Percentiles rank a stretch among this genome's conserved stretches.
phyloP scores from a whole-genome alignment of 768 basidiomycete species.

The Steccherinum ochraceum region DNA sequence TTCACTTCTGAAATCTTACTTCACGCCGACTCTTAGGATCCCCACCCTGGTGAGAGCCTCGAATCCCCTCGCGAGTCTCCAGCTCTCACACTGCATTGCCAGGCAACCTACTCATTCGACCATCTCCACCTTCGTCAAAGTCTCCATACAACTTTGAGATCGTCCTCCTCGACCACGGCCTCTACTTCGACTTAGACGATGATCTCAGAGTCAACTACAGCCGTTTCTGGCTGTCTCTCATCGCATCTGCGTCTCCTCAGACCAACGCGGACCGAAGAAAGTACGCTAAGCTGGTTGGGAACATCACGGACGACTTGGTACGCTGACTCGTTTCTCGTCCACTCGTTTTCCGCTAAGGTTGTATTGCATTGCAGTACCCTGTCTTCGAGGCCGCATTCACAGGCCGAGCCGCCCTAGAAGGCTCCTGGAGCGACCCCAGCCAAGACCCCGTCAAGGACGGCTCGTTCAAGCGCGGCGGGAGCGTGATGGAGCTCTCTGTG shows the following conservation, averaged over 20 bases:
- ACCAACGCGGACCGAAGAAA: constrained; percentile 67
- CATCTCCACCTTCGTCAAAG: constrained; percentile 49
- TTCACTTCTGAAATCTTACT: background rate
- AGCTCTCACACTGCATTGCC: constrained; percentile 3
- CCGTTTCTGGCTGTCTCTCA: constrained; percentile 87
- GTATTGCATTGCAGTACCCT: constrained; percentile 60
- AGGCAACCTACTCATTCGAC: constrained; percentile 91
- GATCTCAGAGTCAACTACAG: constrained; percentile 77
- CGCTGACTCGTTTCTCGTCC: constrained; percentile 17
- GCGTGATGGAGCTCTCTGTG: constrained; percentile 68
- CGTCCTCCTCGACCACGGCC: constrained; percentile 87
- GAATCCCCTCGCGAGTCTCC: too few species aligned
- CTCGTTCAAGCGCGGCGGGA: constrained; percentile 57
- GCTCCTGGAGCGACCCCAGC: constrained; percentile 41
- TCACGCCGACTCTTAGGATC: constrained; percentile 48
- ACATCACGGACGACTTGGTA: constrained; percentile 83
- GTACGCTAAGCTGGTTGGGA: constrained; percentile 88
- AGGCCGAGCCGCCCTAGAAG: constrained; percentile 71
- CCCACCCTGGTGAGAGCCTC: constrained; percentile 75
- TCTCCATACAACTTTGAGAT: constrained; percentile 96
- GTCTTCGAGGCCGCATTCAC: constrained; percentile 95
- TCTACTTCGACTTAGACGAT: constrained; percentile 87
- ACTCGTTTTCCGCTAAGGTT: too few species aligned
- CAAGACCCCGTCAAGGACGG: constrained; percentile 23
- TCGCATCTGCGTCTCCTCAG: constrained; percentile 60